Evolutionary conservation across 441 rosid genomes (phyloP), one percentile per base, ranked within the genome.

Genomic region (Aquilaria agallochum): DNA sequence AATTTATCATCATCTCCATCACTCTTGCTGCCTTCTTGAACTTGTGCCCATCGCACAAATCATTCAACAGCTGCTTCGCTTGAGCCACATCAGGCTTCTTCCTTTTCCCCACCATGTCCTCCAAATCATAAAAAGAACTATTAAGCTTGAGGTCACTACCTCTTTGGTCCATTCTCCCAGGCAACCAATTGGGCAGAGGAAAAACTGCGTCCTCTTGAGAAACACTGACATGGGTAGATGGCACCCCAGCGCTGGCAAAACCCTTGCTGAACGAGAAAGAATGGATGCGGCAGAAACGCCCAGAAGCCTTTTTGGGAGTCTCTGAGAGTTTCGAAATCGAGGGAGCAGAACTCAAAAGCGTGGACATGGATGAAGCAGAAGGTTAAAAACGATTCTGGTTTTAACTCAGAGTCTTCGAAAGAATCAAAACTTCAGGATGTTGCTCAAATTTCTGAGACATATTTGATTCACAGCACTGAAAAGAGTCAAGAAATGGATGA

Each of bases 61-160:
- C 92, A 51, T 88, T 85, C 68, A 93, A 53, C n/a, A 93, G 76
- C 64, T 81, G 88, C 7, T 85, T 90, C 14, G 96, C 84, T 57
- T 83, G 89, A 65, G 50, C 31, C 32, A 71, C 81, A 71, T 85
- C 87, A 56, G 92, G 90, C 72, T 86, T 86, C 11, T 72, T 70
- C 9, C 97, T 96, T 63, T 71, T 77, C 5, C 53, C 68, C 27
- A 83, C 85, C 58, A 70, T 59, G 61, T 64, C 45, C 68, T 88
- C 87, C 53, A 88, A 61, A 58, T 77, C 71, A 55, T 68, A 62
- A 66, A 78, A 86, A 0, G 84, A 80, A 60, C 69, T 84, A 47
- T 52, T 77, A 42, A 92, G 78, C 56, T 68, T 78, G 27, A 71
- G 66, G 34, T 87, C 89, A 64, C 73, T 67, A 69, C 57, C 71